A percentile compares a stretch with the other conserved stretches of the same genome.
phyloP scores from a whole-genome alignment of 176 grass and related monocot species.

The Areca catechu region DNA sequence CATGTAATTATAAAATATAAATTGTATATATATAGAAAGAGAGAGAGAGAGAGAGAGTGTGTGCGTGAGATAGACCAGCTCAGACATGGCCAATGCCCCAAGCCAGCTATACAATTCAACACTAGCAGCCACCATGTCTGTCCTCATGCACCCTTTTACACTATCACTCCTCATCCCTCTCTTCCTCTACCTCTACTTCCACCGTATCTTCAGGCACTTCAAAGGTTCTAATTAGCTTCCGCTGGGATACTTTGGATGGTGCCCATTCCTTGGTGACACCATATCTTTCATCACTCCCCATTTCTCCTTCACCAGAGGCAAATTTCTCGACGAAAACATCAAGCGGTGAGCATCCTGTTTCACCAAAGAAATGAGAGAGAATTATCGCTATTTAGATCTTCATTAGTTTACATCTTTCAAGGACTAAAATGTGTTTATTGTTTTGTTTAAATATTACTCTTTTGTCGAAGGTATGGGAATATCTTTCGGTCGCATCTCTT shows the following conservation, averaged over 20 bases:
- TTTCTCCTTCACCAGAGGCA: slow-evolving; percentile 14
- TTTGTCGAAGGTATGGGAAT: slow-evolving; percentile 17
- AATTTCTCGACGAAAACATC: slow-evolving; percentile 19
- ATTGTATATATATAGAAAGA: too few species aligned
- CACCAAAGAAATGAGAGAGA: too few species aligned
- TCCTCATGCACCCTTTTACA: not conserved
- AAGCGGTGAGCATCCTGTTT: not conserved
- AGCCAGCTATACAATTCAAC: too few species aligned
- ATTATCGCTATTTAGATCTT: too few species aligned
- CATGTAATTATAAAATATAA: too few species aligned
- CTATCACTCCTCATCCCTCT: not conserved
- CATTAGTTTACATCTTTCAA: not conserved
- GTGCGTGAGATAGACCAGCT: too few species aligned
- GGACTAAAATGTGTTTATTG: not conserved
- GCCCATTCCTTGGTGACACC: slow-evolving; percentile 32
- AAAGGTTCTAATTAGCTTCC: not conserved
- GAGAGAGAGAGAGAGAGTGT: too few species aligned
- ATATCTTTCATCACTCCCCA: slow-evolving; percentile 28
- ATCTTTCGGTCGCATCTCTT: slow-evolving; percentile 34
- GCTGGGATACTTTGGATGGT: slow-evolving; percentile 24
- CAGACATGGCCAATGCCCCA: too few species aligned
- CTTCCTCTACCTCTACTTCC: not conserved
- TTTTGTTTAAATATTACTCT: not conserved
- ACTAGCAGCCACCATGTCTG: not conserved
- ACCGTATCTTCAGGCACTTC: not conserved